Evolutionary conservation across 1,139 yeast genomes (phyloP).

Genomic region (Blastobotrys illinoisensis): DNA sequence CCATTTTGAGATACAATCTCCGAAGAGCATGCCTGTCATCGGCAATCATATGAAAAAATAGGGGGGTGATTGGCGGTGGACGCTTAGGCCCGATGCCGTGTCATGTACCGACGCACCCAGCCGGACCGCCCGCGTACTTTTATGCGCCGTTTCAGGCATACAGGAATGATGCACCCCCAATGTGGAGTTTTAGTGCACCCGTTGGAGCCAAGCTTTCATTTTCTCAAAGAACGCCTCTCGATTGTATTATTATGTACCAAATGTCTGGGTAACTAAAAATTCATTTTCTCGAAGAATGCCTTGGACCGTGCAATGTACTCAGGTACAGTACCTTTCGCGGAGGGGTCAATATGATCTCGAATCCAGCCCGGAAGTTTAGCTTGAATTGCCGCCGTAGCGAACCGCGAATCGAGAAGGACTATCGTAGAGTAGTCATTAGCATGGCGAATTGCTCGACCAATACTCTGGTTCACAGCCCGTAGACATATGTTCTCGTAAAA

Average conservation of each 20-base stretch:
- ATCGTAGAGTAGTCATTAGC: slow-evolving; percentile 74
- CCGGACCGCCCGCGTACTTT: neutral
- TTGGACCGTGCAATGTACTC: slow-evolving; percentile 1
- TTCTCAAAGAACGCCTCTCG: too few species aligned
- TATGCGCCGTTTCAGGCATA: neutral
- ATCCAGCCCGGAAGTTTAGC: slow-evolving; percentile 78
- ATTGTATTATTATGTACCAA: too few species aligned
- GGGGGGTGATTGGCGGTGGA: neutral
- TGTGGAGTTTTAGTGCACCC: neutral
- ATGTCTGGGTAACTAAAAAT: neutral
- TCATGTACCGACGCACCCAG: neutral
- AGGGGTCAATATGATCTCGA: slow-evolving; percentile 28
- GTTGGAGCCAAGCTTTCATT: too few species aligned
- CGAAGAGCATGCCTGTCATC: neutral
- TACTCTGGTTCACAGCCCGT: slow-evolving; percentile 89
- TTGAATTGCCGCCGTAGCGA: slow-evolving; percentile 44
- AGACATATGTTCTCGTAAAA: slow-evolving; percentile 84
- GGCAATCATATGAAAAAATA: neutral
- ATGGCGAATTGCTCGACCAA: slow-evolving; percentile 90
- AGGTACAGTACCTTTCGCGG: slow-evolving; percentile 5
- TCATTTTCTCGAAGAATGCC: slow-evolving; percentile 2
- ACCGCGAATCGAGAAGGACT: slow-evolving; percentile 65
- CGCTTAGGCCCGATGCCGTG: neutral
- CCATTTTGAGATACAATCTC: too few species aligned
- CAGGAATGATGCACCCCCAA: neutral